Percentiles rank a stretch among this genome's conserved stretches.
phyloP scores from a whole-genome alignment of 2,329 filamentous ascomycete genomes.

The Blastomyces gilchristii region DNA sequence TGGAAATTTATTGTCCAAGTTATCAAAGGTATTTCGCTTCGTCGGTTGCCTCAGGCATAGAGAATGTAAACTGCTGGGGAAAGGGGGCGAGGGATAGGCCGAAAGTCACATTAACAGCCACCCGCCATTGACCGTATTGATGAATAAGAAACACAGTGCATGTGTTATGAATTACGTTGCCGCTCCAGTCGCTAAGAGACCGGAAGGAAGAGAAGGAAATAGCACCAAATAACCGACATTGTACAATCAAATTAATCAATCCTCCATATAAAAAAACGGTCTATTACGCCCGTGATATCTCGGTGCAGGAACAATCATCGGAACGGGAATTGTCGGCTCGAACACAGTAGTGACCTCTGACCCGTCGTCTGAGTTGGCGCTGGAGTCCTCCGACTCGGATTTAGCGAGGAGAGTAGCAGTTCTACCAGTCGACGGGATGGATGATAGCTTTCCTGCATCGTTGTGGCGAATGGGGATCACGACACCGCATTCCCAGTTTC shows the following conservation, averaged over 20 bases:
- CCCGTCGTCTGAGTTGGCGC: conserved; percentile 28
- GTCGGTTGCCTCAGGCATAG: neutral
- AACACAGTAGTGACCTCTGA: conserved; percentile 25
- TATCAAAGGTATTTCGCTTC: too few relatives aligned
- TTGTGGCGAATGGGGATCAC: conserved; percentile 49
- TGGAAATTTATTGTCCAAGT: too few relatives aligned
- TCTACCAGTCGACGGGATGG: neutral
- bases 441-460: neutral
- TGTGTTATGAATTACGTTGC: neutral
- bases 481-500: conserved; percentile 95
- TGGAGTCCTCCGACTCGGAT: conserved; percentile 17
- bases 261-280: conserved; percentile 22
- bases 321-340: conserved; percentile 33
- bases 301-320: conserved; percentile 33
- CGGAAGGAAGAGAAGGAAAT: neutral
- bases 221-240: neutral
- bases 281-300: conserved; percentile 15
- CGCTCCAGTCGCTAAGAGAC: neutral
- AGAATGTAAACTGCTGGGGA: neutral
- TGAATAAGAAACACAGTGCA: neutral
- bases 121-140: neutral
- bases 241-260: neutral
- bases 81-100: neutral
- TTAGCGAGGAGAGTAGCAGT: neutral
- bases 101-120: neutral